phyloP scores from a whole-genome alignment of 208 protist species.

The Strigomonas culicis region DNA sequence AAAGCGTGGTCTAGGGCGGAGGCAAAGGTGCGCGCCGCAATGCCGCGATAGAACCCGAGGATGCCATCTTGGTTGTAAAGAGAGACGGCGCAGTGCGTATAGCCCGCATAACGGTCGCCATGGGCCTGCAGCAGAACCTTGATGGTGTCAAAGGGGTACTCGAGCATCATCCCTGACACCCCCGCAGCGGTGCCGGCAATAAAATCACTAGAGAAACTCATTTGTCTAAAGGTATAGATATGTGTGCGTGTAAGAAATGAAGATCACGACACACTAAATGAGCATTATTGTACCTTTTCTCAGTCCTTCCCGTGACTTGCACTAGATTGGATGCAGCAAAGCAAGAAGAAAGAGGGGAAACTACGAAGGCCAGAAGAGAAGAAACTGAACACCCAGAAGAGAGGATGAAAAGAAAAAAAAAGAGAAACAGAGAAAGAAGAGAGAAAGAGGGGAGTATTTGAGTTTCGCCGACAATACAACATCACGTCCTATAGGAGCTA shows the following conservation, averaged over 20 bases:
- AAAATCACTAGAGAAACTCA: constrained; percentile 48
- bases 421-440: constrained; percentile 3
- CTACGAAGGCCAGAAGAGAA: no score
- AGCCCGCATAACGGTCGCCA: constrained; percentile 43
- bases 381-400: no score
- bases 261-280: no score
- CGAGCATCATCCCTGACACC: constrained; percentile 59
- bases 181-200: constrained; percentile 65
- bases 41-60: constrained; percentile 73
- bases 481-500: no score
- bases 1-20: constrained; percentile 76
- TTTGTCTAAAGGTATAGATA: constrained; percentile 8
- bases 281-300: no score
- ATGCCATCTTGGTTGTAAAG: constrained; percentile 58
- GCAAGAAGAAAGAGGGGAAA: background rate
- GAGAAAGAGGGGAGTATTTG: background rate
- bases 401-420: constrained; percentile 16
- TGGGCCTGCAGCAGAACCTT: constrained; percentile 85
- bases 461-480: no score
- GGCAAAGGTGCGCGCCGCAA: constrained; percentile 54
- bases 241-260: background rate
- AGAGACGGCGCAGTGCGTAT: constrained; percentile 42
- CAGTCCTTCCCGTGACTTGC: no score
- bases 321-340: background rate
- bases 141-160: constrained; percentile 89